A percentile compares a stretch with the other conserved stretches of the same genome.
Evolutionary conservation across 495 filamentous ascomycete species (phyloP).

Genomic region (Neurospora sp.): DNA sequence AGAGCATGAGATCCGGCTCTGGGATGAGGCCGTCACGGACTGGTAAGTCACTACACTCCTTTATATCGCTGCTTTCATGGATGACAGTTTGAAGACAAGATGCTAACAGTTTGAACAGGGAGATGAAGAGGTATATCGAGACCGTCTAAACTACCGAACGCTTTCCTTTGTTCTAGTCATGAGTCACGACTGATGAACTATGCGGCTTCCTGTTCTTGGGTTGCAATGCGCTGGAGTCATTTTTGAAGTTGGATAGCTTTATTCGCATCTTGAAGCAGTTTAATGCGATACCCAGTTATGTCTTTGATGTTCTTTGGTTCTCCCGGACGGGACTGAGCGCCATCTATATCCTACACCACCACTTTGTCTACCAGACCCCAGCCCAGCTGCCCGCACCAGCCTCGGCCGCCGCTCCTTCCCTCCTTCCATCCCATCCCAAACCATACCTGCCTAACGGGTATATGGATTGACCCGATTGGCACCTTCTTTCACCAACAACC

Average conservation of each 20-base stretch:
- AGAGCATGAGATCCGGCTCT: slow-evolving; percentile 80
- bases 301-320: background rate
- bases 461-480: background rate
- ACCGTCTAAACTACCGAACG: slow-evolving; percentile 38
- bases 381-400: background rate
- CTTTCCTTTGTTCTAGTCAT: background rate
- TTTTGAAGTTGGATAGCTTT: background rate
- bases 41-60: slow-evolving; percentile 47
- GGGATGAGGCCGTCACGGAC: slow-evolving; percentile 93
- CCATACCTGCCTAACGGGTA: background rate
- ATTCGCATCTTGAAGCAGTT: background rate
- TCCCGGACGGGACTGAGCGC: background rate
- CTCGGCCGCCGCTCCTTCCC: background rate
- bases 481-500: background rate
- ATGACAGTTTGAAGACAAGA: background rate
- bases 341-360: background rate
- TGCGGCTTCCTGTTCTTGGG: background rate
- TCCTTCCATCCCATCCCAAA: background rate
- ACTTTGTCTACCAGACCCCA: background rate
- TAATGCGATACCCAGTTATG: background rate
- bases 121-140: slow-evolving; percentile 64
- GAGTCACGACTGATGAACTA: background rate
- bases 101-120: slow-evolving; percentile 30
- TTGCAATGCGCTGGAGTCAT: background rate
- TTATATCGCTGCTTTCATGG: background rate